These are phyloP conservation scores for Asparagopsis taxiformis DNA, from an alignment of 31 red algal species.

Conservation along the genomic window DNA sequence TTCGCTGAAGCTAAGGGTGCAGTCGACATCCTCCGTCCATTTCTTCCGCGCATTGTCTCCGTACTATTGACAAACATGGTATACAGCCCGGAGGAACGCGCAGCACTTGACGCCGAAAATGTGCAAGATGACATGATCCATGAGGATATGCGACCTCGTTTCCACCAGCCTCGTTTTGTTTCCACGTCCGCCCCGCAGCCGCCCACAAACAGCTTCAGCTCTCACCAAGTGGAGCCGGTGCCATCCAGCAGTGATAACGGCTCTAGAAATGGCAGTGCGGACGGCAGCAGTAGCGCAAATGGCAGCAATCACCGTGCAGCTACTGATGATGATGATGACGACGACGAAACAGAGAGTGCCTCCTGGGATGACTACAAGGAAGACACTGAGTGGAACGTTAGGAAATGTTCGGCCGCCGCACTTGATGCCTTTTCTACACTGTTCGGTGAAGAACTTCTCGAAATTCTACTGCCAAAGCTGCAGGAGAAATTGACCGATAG, in stretches of 20 bases:
- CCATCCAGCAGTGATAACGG: not conserved
- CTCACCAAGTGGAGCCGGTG: too few species aligned
- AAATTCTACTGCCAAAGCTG: conserved; percentile 50
- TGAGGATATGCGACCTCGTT: conserved; percentile 71
- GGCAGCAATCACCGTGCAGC: conserved; percentile 21
- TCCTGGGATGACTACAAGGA: conserved; percentile 29
- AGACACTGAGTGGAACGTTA: conserved; percentile 68
- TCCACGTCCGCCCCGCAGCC: too few species aligned
- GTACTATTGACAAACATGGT: conserved; percentile 81
- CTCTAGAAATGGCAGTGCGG: conserved; percentile 28
- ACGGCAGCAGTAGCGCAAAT: conserved; percentile 3
- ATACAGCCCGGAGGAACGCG: conserved; percentile 65
- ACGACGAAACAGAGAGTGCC: conserved; percentile 35
- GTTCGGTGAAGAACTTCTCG: conserved; percentile 71
- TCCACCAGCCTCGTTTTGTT: conserved; percentile 72
- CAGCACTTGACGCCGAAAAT: conserved; percentile 27
- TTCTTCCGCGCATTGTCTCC: conserved; percentile 58
- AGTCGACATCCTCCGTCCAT: conserved; percentile 49
- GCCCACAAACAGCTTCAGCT: too few species aligned
- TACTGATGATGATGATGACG: conserved; percentile 41
- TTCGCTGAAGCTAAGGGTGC: conserved; percentile 30
- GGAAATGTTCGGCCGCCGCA: conserved; percentile 70
- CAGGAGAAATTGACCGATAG: conserved; percentile 45
- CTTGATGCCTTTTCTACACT: conserved; percentile 68
- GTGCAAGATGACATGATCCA: conserved; percentile 37